Evolutionary conservation across 2,329 filamentous ascomycete species (phyloP), one percentile per base, ranked within the genome.

Genomic region (Colletotrichum lindemuthianum): DNA sequence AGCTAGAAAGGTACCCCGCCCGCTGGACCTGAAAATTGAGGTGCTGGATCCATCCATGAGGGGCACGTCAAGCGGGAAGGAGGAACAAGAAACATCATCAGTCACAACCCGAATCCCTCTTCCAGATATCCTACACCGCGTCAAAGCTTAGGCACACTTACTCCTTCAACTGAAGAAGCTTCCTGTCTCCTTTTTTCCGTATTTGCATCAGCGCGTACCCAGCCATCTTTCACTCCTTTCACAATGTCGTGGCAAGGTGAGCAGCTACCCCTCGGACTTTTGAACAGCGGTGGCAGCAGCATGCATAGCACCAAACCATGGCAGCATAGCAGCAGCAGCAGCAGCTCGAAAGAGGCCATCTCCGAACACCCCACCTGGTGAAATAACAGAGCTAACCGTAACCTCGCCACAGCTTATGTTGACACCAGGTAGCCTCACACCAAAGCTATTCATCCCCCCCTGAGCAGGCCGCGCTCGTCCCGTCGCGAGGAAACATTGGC

Each of bases 181-280:
- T 64, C 49, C 52, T 57, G 61, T 56, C 45, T 54, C 58, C 15
- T 64, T 61, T 64, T 58, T 53, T 58, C 41, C 36, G 33, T 50
- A 60, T 57, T 67, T 65, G 44, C 56, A 60, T 64, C 52, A 65
- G 50, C 56, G 54, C 59, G 65, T 56, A 63, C 55, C 40, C 60
- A 48, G 66, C 65, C 41, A 59, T 48, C 49, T 57, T 60, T 44
- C 48, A 41, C 48, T 63, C 52, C 45, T 69, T 24, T 65, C 74
- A 86, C 72, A 75, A 90, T 92, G 89, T 91, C 89, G 79, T 91
- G 89, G 89, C 89, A 92, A 90, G 87, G 90, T 92, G 74, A 72
- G 74, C 74, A 68, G 16, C 45, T 34, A 41, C 15, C 47, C 15
- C 33, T 15, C 15, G 43, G 43, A n/a, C 53, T 37, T 49, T 34